Conservation (phyloP, 2,329 filamentous ascomycete species). For the Sporothrix protearum region DNA sequence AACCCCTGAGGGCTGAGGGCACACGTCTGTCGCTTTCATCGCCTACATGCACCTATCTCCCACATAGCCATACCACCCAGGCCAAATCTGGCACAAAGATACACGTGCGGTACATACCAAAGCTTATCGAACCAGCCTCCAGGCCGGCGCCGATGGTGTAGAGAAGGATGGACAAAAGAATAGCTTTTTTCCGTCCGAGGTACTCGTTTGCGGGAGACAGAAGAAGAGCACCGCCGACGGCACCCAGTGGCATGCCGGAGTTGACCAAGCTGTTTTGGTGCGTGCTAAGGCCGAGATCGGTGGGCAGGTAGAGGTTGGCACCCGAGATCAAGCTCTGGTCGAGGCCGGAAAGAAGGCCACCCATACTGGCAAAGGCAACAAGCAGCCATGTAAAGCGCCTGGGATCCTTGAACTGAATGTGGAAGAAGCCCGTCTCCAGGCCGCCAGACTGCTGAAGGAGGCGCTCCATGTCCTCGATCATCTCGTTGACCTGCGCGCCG, state of each 20-base stretch:
- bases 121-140: slow-evolving; percentile 64
- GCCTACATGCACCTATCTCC: too few species aligned
- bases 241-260: slow-evolving; percentile 67
- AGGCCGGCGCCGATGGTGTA: slow-evolving; percentile 68
- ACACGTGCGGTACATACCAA: too few species aligned
- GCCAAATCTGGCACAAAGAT: too few species aligned
- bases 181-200: slow-evolving; percentile 63
- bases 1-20: too few species aligned
- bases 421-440: slow-evolving; percentile 30
- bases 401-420: slow-evolving; percentile 42
- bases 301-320: slow-evolving; percentile 63
- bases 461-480: slow-evolving; percentile 25
- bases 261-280: slow-evolving; percentile 64
- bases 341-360: slow-evolving; percentile 66
- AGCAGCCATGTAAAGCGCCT: slow-evolving; percentile 63
- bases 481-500: slow-evolving; percentile 18
- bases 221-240: slow-evolving; percentile 65
- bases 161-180: slow-evolving; percentile 64
- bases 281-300: slow-evolving; percentile 52
- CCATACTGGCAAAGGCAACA: slow-evolving; percentile 71
- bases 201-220: slow-evolving; percentile 65
- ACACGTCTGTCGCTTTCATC: too few species aligned
- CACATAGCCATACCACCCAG: too few species aligned
- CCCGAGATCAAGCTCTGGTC: slow-evolving; percentile 71
- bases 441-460: slow-evolving; percentile 21